Conservation (phyloP, 2,329 filamentous ascomycete genomes). For the Dactylellina leptospora region DNA sequence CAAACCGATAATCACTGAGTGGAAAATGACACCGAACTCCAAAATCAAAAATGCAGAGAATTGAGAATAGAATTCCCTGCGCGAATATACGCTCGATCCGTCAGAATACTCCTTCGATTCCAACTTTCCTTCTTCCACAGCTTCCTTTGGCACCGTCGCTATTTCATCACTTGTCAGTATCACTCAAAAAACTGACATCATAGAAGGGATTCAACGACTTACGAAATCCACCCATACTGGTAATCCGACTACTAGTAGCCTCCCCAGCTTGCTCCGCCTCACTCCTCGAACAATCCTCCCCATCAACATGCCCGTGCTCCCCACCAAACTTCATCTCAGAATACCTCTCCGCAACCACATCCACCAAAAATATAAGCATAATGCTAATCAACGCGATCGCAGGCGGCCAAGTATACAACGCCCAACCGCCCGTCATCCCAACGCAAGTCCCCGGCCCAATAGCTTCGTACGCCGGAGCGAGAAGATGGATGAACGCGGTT, state of each 20-base stretch:
- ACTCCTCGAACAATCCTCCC: slow-evolving; percentile 14
- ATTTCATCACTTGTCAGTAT: slow-evolving; percentile 7
- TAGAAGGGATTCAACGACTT: background rate
- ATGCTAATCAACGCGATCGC: slow-evolving; percentile 65
- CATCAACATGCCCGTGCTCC: slow-evolving; percentile 56
- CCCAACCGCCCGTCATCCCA: slow-evolving; percentile 66
- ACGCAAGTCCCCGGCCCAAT: slow-evolving; percentile 61
- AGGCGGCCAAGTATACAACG: slow-evolving; percentile 65
- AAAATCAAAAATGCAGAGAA: slow-evolving; percentile 67
- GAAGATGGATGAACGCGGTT: slow-evolving; percentile 75
- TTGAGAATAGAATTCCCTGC: slow-evolving; percentile 42
- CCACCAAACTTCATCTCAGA: slow-evolving; percentile 64
- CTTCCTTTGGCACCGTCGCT: slow-evolving; percentile 31
- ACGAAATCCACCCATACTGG: slow-evolving; percentile 49
- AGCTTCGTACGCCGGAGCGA: slow-evolving; percentile 72
- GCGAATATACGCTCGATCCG: slow-evolving; percentile 14
- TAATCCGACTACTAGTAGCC: slow-evolving; percentile 40
- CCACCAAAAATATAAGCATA: slow-evolving; percentile 65
- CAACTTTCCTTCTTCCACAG: background rate
- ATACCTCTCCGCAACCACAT: slow-evolving; percentile 65
- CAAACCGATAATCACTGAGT: slow-evolving; percentile 66
- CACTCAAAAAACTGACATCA: background rate
- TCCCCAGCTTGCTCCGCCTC: slow-evolving; percentile 28
- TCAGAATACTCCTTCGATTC: slow-evolving; percentile 16
- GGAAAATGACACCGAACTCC: slow-evolving; percentile 78